phyloP scores from a whole-genome alignment of 495 filamentous ascomycete species.

The Annulohypoxylon bovei region DNA sequence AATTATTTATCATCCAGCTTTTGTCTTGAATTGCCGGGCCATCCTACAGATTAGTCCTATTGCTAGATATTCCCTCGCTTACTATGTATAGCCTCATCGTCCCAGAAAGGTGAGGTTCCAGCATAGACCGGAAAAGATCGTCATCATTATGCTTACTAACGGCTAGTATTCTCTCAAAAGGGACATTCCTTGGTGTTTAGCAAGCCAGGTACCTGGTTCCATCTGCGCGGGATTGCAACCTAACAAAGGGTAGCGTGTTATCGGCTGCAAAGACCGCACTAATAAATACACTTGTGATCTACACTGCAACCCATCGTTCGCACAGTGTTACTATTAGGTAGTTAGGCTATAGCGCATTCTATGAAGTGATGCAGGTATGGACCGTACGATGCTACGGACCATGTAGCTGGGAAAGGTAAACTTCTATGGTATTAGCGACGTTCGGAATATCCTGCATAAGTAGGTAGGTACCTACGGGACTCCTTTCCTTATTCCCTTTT shows the following conservation, averaged over 20 bases:
- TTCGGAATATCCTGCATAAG: slow-evolving; percentile 3
- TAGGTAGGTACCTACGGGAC: background rate
- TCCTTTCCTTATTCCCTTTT: slow-evolving; percentile 1
- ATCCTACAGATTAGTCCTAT: background rate
- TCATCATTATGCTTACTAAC: background rate
- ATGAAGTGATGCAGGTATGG: background rate
- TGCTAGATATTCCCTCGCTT: background rate
- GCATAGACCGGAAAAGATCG: background rate
- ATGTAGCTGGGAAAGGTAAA: slow-evolving; percentile 1
- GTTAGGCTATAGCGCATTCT: background rate
- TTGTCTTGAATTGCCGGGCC: background rate
- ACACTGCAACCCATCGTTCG: background rate
- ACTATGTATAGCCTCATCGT: background rate
- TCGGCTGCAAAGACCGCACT: background rate
- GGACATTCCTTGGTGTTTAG: background rate
- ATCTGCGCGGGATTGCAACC: background rate
- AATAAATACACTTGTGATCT: background rate
- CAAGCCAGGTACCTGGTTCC: slow-evolving; percentile 1
- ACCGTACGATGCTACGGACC: slow-evolving; percentile 2
- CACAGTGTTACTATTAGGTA: slow-evolving; percentile 11
- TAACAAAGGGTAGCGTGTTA: background rate
- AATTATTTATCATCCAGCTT: background rate
- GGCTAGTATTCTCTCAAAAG: background rate
- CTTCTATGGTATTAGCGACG: background rate
- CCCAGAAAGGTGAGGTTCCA: background rate